Evolutionary conservation across 257 asterid genomes (phyloP), one percentile per base, ranked within the genome.

Genomic region (Forsythia suspensa): DNA sequence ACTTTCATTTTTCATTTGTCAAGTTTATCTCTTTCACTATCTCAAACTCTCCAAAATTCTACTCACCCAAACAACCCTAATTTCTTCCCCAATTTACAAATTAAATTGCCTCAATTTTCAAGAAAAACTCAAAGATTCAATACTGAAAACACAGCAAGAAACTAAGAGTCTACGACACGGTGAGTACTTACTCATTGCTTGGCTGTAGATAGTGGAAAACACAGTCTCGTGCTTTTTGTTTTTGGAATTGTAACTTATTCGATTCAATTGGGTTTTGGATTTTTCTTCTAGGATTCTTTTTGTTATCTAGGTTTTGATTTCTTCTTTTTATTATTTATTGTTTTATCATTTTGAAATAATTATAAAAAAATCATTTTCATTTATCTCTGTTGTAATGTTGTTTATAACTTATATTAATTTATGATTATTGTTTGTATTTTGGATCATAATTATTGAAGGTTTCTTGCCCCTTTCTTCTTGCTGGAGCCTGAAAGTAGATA

Each of bases 401-500:
- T 12, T 51, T 20, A 1, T 11, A 15, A 10, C 59, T 55, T 0
- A n/a, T 5, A 18, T 67, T 11, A 6, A 44, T 15, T 34, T n/a
- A 7, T 67, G 68, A 77, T 48, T 67, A 48, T 18, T 10, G 20
- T 67, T 66, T 43, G 73, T n/a, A 39, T 63, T 76, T 37, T 63
- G 71, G 11, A 16, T 21, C 70, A 42, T 67, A 20, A 16, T 44
- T 43, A 20, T 74, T 57, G 38, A 36, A 34, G 4, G 78, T 68
- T n/a, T 38, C 52, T 79, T 4, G 65, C 44, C 13, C 3, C 20
- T 39, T 39, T 67, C 39, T 18, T 7, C 2, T 39, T 70, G 16
- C 24, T 40, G 43, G 24, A 24, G 24, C 24, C 24, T 24, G 52
- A 70, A 40, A 39, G 29, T 36, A 70, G 52, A 40, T 40, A 3